Evolutionary conservation across 2,329 filamentous ascomycete genomes (phyloP).

Genomic region (Colletotrichum orbiculare): DNA sequence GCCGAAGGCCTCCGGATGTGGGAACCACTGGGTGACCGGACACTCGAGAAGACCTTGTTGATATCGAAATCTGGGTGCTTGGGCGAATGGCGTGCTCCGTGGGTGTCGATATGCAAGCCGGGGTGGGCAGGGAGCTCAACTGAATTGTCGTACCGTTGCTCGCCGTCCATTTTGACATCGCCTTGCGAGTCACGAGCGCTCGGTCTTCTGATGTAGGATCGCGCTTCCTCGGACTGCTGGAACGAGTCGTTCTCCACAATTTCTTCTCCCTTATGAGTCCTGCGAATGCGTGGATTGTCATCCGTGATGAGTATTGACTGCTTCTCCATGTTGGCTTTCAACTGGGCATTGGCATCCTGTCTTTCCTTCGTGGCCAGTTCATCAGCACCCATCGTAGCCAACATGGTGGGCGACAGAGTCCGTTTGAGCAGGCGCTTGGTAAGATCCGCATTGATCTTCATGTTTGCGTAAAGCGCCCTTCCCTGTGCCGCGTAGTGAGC

Average conservation of each 20-base stretch:
- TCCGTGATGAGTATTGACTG: conserved; percentile 86
- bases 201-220: conserved; percentile 49
- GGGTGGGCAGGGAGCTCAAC: conserved; percentile 46
- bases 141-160: conserved; percentile 19
- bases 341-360: conserved; percentile 79
- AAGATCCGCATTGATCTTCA: conserved; percentile 88
- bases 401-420: conserved; percentile 75
- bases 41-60: conserved; percentile 84
- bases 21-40: conserved; percentile 75
- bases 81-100: conserved; percentile 62
- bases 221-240: conserved; percentile 46
- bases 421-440: conserved; percentile 79
- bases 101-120: conserved; percentile 53
- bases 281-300: conserved; percentile 80
- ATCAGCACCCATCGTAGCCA: conserved; percentile 89
- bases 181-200: conserved; percentile 43
- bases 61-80: conserved; percentile 78
- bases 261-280: conserved; percentile 96
- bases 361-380: conserved; percentile 94
- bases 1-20: conserved; percentile 61
- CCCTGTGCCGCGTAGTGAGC: conserved; percentile 71
- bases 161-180: conserved; percentile 33
- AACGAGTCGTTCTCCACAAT: conserved; percentile 80
- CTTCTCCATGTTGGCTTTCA: conserved; percentile 82
- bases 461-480: conserved; percentile 83